These are phyloP conservation scores for Brassica nigra DNA, from an alignment of 345 rosid genomes.

Conservation along the genomic window DNA sequence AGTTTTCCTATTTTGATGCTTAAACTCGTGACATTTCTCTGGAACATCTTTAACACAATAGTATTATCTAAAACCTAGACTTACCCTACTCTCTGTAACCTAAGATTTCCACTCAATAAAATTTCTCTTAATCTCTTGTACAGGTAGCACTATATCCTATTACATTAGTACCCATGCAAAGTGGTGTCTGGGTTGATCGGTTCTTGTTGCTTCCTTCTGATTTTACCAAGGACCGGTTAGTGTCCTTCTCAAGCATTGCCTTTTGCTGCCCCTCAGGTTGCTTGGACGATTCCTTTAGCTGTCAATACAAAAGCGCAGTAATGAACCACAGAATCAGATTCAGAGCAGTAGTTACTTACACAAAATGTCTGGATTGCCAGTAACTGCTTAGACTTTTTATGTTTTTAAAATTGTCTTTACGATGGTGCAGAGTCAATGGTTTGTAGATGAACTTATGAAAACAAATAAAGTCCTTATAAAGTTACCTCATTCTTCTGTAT, in stretches of 20 bases:
- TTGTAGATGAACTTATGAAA: neutral
- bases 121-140: slow-evolving; percentile 35
- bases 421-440: slow-evolving; percentile 9
- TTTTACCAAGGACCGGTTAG: slow-evolving; percentile 78
- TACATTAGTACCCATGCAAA: slow-evolving; percentile 21
- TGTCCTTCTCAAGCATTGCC: slow-evolving; percentile 55
- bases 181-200: slow-evolving; percentile 16
- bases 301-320: slow-evolving; percentile 14
- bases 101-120: slow-evolving; percentile 26
- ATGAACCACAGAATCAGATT: neutral
- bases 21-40: neutral
- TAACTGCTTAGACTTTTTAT: neutral
- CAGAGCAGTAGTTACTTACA: neutral
- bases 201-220: slow-evolving; percentile 24
- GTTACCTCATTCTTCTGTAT: slow-evolving; percentile 64
- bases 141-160: slow-evolving; percentile 40
- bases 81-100: slow-evolving; percentile 29
- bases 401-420: neutral
- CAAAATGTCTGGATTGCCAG: neutral
- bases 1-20: neutral
- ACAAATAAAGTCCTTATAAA: neutral
- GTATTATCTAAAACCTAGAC: neutral
- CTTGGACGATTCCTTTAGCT: slow-evolving; percentile 51
- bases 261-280: slow-evolving; percentile 60
- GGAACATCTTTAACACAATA: neutral